Conservation (phyloP, 2,329 filamentous ascomycete genomes). For the Paecilomyces variotii region DNA sequence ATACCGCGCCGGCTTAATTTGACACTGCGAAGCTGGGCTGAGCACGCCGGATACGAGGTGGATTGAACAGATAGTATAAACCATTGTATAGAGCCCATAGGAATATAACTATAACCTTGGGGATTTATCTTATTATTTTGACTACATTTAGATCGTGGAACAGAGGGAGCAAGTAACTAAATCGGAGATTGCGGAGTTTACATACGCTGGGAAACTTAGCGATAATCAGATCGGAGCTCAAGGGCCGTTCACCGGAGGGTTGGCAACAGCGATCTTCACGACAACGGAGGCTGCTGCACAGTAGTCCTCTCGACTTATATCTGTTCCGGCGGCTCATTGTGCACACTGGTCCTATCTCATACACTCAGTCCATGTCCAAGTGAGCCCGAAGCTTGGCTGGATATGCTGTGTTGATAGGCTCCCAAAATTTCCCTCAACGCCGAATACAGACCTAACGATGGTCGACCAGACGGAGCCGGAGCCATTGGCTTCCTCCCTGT, state of each 20-base stretch:
- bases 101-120: background rate
- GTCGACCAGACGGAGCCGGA: slow-evolving; percentile 21
- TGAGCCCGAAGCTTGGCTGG: background rate
- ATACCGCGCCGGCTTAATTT: background rate
- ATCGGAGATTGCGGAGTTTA: slow-evolving; percentile 17
- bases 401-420: background rate
- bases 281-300: background rate
- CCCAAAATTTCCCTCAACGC: background rate
- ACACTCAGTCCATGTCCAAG: background rate
- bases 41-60: background rate
- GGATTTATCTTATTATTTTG: background rate
- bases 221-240: slow-evolving; percentile 9
- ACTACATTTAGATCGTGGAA: too few species aligned
- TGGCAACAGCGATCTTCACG: background rate
- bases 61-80: background rate
- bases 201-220: slow-evolving; percentile 1
- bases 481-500: slow-evolving; percentile 32
- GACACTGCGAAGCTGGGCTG: background rate
- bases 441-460: slow-evolving; percentile 10
- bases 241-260: background rate
- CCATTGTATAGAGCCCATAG: background rate
- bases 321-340: background rate
- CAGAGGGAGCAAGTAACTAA: background rate
- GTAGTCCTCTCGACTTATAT: background rate
- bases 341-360: background rate